Percentiles rank a stretch among this genome's conserved stretches.
Conservation (phyloP, 2,329 filamentous ascomycete genomes). For the Fusarium bulbicola region DNA sequence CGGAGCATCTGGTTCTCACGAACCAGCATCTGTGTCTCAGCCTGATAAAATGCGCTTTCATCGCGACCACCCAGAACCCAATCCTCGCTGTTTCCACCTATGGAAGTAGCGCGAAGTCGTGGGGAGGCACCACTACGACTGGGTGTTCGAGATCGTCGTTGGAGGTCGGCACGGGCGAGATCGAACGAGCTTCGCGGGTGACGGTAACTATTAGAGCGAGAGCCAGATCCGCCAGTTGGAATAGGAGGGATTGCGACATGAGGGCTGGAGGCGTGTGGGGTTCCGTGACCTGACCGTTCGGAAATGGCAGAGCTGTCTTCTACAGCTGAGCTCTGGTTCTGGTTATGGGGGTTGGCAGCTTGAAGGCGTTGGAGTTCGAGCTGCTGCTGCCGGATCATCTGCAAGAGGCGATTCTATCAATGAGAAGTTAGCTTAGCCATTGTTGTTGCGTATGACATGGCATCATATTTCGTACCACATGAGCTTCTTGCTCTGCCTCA, state of each 20-base stretch:
- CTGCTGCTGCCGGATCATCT: constrained; percentile 81
- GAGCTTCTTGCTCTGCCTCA: constrained; percentile 81
- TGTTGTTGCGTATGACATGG: constrained; percentile 13
- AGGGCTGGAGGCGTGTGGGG: constrained; percentile 47
- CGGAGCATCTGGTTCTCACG: constrained; percentile 87
- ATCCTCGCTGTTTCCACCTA: constrained; percentile 68
- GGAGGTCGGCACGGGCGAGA: constrained; percentile 63
- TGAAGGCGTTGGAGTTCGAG: constrained; percentile 72
- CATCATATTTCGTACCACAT: constrained; percentile 64
- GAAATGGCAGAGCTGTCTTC: constrained; percentile 58
- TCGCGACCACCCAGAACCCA: constrained; percentile 72
- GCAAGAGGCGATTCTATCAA: constrained; percentile 74
- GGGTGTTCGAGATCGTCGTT: constrained; percentile 66
- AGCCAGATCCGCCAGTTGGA: constrained; percentile 54
- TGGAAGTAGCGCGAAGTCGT: constrained; percentile 64
- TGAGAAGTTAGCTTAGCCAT: constrained; percentile 28
- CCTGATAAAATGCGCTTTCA: constrained; percentile 82
- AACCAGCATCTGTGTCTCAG: constrained; percentile 80
- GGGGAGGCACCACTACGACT: constrained; percentile 67
- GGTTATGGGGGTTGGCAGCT: constrained; percentile 50
- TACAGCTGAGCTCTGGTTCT: constrained; percentile 50
- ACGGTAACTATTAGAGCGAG: constrained; percentile 60
- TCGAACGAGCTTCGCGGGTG: constrained; percentile 68
- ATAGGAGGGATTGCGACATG: constrained; percentile 46
- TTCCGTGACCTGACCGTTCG: constrained; percentile 54